Evolutionary conservation across 2,329 filamentous ascomycete species (phyloP).

Genomic region (Sordariomycetes sp.): DNA sequence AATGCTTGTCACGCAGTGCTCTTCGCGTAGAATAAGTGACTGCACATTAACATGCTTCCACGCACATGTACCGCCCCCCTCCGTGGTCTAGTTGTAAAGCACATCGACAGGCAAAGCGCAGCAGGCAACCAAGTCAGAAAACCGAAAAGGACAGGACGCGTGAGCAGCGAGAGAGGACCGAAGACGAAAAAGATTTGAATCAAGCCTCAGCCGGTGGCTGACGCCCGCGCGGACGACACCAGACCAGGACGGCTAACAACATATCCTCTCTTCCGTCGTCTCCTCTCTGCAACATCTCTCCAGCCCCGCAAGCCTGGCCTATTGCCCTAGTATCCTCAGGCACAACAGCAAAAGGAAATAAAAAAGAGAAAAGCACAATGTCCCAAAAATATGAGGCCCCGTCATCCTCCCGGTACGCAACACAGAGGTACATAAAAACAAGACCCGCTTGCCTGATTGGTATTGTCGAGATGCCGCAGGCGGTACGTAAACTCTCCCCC

Average conservation of each 20-base stretch:
- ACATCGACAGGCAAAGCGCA: neutral
- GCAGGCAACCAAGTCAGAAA: neutral
- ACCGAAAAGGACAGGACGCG: slow-evolving; percentile 1
- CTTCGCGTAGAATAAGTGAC: no score
- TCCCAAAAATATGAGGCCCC: slow-evolving; percentile 19
- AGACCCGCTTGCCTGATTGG: slow-evolving; percentile 18
- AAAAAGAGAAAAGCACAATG: slow-evolving; percentile 11
- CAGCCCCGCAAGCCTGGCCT: slow-evolving; percentile 17
- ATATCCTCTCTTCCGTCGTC: no score
- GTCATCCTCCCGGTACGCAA: slow-evolving; percentile 13
- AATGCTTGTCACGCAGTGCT: no score
- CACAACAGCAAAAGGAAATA: slow-evolving; percentile 8
- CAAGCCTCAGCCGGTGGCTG: neutral
- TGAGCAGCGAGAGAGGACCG: neutral
- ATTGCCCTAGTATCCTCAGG: neutral
- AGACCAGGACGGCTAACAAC: no score
- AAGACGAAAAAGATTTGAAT: neutral
- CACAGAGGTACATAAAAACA: slow-evolving; percentile 25
- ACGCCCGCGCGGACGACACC: no score
- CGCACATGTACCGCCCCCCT: neutral
- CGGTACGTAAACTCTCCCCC: neutral
- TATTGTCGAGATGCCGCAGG: slow-evolving; percentile 3
- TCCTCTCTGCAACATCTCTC: slow-evolving; percentile 14
- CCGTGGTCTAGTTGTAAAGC: neutral
- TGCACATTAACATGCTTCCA: no score